These are phyloP conservation scores for Malus hybrid DNA, from an alignment of 331 rosid genomes.

Conservation along the genomic window DNA sequence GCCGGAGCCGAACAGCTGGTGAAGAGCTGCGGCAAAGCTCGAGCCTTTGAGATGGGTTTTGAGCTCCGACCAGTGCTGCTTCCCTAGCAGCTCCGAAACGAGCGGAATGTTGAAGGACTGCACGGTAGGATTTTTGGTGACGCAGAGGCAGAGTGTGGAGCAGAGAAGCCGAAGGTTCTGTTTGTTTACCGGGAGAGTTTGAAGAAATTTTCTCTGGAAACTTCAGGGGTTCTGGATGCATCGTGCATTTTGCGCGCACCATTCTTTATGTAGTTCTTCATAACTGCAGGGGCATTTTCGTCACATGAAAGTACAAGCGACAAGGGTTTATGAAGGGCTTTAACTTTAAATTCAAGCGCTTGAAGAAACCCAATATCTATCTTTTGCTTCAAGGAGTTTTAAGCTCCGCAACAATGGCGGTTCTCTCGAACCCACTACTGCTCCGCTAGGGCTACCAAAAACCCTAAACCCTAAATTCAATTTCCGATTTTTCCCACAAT, in stretches of 20 bases:
- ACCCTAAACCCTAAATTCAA: conserved; percentile 1
- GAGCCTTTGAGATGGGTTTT: conserved; percentile 22
- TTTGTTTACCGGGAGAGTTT: not conserved
- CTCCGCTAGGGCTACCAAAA: conserved; percentile 9
- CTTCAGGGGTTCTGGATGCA: not conserved
- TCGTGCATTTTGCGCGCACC: not conserved
- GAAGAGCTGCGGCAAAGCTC: conserved; percentile 23
- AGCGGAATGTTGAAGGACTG: not conserved
- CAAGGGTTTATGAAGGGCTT: conserved; percentile 92
- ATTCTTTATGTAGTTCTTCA: not conserved
- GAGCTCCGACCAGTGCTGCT: conserved; percentile 37
- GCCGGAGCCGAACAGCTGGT: conserved; percentile 18
- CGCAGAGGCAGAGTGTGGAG: not conserved
- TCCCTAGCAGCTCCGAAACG: conserved; percentile 27
- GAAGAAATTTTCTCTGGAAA: not conserved
- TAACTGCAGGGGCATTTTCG: conserved; percentile 36
- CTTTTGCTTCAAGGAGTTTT: not conserved
- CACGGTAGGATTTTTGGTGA: not conserved
- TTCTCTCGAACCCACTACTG: conserved; percentile 9
- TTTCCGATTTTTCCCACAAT: not conserved
- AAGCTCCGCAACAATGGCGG: conserved; percentile 39
- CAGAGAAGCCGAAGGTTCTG: conserved; percentile 1
- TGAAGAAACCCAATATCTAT: no score
- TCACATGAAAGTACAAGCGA: not conserved
- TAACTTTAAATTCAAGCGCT: not conserved